These are phyloP conservation scores for Trypanosoma caninum DNA, from an alignment of 208 protist genomes.

Conservation along the genomic window DNA sequence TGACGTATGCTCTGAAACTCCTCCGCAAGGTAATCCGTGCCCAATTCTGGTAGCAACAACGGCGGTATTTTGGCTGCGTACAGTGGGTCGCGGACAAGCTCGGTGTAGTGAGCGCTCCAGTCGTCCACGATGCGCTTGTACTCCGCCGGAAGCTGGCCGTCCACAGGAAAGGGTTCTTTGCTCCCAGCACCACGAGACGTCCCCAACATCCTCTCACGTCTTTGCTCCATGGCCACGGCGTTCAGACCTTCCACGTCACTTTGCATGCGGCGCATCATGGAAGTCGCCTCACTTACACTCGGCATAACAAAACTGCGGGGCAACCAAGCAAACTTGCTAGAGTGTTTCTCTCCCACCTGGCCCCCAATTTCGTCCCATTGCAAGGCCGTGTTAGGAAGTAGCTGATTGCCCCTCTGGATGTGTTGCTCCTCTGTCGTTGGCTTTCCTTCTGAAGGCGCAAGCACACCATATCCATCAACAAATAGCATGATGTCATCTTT, in stretches of 20 bases:
- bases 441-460: slow-evolving; percentile 21
- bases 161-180: slow-evolving; percentile 22
- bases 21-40: slow-evolving; percentile 57
- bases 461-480: slow-evolving; percentile 62
- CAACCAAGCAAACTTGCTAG: slow-evolving; percentile 6
- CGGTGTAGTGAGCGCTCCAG: slow-evolving; percentile 37
- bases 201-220: slow-evolving; percentile 36
- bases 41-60: slow-evolving; percentile 44
- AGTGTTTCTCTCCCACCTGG: neutral
- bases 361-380: too few relatives aligned
- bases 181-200: slow-evolving; percentile 11
- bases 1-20: slow-evolving; percentile 30
- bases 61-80: slow-evolving; percentile 37
- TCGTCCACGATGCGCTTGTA: slow-evolving; percentile 50
- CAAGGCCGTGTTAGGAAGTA: too few relatives aligned
- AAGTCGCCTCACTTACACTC: slow-evolving; percentile 44
- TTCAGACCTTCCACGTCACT: slow-evolving; percentile 79
- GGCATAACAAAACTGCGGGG: slow-evolving; percentile 68
- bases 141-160: slow-evolving; percentile 27
- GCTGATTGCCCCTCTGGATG: too few relatives aligned
- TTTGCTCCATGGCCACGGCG: slow-evolving; percentile 72
- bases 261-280: slow-evolving; percentile 72
- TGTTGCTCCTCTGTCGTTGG: neutral
- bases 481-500: slow-evolving; percentile 31
- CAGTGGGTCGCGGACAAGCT: slow-evolving; percentile 36